These are phyloP conservation scores for Pelagophyceae sp. DNA, from an alignment of 352 stramenopile genomes.

Conservation along the genomic window DNA sequence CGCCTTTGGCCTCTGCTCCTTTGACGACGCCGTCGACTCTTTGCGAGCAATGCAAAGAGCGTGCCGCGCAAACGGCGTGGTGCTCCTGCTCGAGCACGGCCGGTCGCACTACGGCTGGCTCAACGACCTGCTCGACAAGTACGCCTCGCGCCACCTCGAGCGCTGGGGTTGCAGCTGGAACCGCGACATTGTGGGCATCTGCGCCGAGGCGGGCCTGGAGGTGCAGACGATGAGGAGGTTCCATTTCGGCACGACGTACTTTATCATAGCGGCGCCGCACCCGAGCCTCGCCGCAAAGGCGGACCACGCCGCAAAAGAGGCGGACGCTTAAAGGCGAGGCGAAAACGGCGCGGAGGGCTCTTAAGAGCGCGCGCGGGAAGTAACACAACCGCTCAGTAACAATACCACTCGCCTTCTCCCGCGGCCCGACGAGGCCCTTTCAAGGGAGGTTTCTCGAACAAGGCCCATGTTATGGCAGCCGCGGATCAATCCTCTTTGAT, in stretches of 20 bases:
- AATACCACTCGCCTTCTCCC: too few species aligned
- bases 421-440: too few species aligned
- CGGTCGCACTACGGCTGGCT: constrained; percentile 75
- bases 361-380: too few species aligned
- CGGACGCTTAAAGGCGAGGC: too few species aligned
- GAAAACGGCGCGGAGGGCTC: too few species aligned
- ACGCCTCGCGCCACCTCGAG: constrained; percentile 73
- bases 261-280: constrained; percentile 57
- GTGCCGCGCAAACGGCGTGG: constrained; percentile 62
- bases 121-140: constrained; percentile 78
- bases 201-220: constrained; percentile 65
- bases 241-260: constrained; percentile 90
- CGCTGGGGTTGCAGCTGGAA: constrained; percentile 94
- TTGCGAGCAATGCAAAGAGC: constrained; percentile 84
- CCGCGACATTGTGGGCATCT: constrained; percentile 76
- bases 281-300: neutral
- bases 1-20: constrained; percentile 89
- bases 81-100: constrained; percentile 89
- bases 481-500: too few species aligned
- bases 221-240: constrained; percentile 71
- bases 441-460: too few species aligned
- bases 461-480: too few species aligned
- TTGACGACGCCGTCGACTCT: constrained; percentile 78
- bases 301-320: too few species aligned
- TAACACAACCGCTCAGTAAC: too few species aligned